These are phyloP conservation scores for Fistulifera solaris DNA, from an alignment of 108 stramenopile genomes.

Conservation along the genomic window DNA sequence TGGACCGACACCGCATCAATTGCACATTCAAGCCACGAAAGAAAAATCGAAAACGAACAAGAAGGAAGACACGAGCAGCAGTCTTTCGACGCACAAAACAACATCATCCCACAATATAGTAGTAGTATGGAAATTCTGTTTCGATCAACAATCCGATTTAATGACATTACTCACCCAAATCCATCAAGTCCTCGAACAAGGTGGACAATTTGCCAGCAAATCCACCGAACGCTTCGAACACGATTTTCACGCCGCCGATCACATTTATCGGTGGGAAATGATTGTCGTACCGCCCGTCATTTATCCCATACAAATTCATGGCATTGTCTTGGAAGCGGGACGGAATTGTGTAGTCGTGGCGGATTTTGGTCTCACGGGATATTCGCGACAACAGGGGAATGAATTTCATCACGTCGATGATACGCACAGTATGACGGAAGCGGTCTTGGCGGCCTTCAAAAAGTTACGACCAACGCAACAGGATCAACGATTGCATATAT, in stretches of 20 bases:
- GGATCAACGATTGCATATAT: conserved; percentile 37
- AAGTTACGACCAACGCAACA: conserved; percentile 32
- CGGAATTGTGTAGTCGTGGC: conserved; percentile 35
- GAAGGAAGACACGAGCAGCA: too few relatives aligned
- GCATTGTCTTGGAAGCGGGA: conserved; percentile 40
- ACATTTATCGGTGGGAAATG: conserved; percentile 48
- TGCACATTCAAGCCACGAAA: too few relatives aligned
- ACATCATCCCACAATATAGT: too few relatives aligned
- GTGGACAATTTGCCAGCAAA: not conserved
- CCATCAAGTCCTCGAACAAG: conserved; percentile 11
- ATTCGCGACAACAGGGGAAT: conserved; percentile 18
- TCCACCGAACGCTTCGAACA: conserved; percentile 19
- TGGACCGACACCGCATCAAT: too few relatives aligned
- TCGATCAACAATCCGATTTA: conserved; percentile 22
- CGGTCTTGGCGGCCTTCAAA: conserved; percentile 17
- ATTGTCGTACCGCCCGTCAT: conserved; percentile 22
- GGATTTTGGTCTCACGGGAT: conserved; percentile 33
- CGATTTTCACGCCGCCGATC: conserved; percentile 40
- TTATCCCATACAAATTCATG: conserved; percentile 50
- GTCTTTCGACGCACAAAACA: too few relatives aligned
- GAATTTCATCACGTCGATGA: conserved; percentile 15
- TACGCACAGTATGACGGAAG: not conserved
- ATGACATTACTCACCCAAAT: conserved; percentile 17
- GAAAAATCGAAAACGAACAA: too few relatives aligned
- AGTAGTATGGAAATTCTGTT: conserved; percentile 52